Percentiles rank a stretch among this genome's conserved stretches.
Conservation (phyloP, 2,329 filamentous ascomycete species). For the Endoconidiophora polonica region DNA sequence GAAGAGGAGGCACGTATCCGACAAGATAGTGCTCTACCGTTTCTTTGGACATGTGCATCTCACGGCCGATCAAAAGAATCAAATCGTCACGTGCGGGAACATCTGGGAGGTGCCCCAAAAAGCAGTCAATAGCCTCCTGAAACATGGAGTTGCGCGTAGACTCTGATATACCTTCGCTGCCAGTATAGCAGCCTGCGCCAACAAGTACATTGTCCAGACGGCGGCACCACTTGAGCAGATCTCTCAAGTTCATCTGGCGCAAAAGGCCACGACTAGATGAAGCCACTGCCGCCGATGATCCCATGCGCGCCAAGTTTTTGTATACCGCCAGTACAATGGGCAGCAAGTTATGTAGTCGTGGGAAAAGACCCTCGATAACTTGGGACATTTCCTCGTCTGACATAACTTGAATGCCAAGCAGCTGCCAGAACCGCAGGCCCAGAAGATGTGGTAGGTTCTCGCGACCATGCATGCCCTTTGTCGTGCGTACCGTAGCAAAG, state of each 20-base stretch:
- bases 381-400: slow-evolving; percentile 52
- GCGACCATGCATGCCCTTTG: slow-evolving; percentile 47
- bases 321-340: slow-evolving; percentile 44
- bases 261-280: slow-evolving; percentile 31
- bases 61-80: slow-evolving; percentile 59
- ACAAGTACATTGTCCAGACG: slow-evolving; percentile 53
- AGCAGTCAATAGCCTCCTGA: slow-evolving; percentile 84
- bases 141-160: slow-evolving; percentile 68
- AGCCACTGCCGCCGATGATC: slow-evolving; percentile 15
- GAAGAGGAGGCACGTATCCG: slow-evolving; percentile 53
- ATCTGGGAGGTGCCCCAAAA: slow-evolving; percentile 64
- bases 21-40: slow-evolving; percentile 61
- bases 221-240: slow-evolving; percentile 82
- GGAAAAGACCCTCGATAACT: slow-evolving; percentile 55
- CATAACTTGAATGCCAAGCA: slow-evolving; percentile 52
- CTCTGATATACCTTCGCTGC: slow-evolving; percentile 56
- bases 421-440: slow-evolving; percentile 73
- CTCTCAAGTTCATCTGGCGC: slow-evolving; percentile 50
- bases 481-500: slow-evolving; percentile 76
- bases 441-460: slow-evolving; percentile 59
- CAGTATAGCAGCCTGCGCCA: slow-evolving; percentile 43
- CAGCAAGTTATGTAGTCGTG: slow-evolving; percentile 47
- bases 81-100: slow-evolving; percentile 41
- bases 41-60: slow-evolving; percentile 73
- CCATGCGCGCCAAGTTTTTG: slow-evolving; percentile 32